phyloP scores from a whole-genome alignment of 169 alveolate genomes.

The Eimeria falciformis region DNA sequence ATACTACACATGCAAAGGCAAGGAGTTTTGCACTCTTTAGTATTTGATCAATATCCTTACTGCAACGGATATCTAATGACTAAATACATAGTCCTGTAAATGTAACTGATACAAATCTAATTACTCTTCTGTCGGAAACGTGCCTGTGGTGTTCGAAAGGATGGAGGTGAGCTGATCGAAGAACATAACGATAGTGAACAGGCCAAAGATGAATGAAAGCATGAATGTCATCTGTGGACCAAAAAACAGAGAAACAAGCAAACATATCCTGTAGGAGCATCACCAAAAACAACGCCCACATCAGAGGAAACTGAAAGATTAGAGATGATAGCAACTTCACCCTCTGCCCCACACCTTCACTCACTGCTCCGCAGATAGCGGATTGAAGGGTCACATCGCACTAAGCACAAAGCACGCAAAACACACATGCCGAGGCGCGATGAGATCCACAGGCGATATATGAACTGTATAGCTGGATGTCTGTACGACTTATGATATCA shows the following conservation, averaged over 20 bases:
- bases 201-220: slow-evolving; percentile 58
- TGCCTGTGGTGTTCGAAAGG: slow-evolving; percentile 59
- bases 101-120: too few species aligned
- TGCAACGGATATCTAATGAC: too few species aligned
- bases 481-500: too few species aligned
- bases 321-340: background rate
- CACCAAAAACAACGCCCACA: too few species aligned
- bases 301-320: background rate
- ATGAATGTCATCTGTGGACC: slow-evolving; percentile 3
- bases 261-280: background rate
- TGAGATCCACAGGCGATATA: too few species aligned
- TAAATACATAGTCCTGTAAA: too few species aligned
- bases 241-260: background rate
- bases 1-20: too few species aligned
- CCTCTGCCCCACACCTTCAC: background rate
- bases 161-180: slow-evolving; percentile 39
- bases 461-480: too few species aligned
- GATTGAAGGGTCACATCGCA: slow-evolving; percentile 20
- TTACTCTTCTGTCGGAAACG: too few species aligned
- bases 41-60: too few species aligned
- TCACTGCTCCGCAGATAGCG: slow-evolving; percentile 38
- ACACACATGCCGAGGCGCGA: too few species aligned
- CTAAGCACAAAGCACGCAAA: background rate
- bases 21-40: too few species aligned
- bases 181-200: slow-evolving; percentile 53